A percentile compares a stretch with the other conserved stretches of the same genome.
Conservation (phyloP, 768 basidiomycete genomes). For the Favolaschia claudopus region DNA sequence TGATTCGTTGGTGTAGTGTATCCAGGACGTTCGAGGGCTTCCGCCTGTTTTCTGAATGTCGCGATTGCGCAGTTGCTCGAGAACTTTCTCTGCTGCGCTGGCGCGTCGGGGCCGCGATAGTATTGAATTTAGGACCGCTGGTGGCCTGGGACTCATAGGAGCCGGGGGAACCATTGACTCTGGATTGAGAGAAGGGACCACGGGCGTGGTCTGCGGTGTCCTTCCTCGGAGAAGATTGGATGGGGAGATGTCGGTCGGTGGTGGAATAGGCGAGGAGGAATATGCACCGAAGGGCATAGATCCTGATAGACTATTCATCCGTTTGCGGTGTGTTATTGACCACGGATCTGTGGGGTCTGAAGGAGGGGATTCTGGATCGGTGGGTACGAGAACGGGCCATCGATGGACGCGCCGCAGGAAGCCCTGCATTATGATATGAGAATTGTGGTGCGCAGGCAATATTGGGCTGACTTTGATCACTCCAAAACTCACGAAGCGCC, state of each 20-base stretch:
- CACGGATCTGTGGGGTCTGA: conserved; percentile 27
- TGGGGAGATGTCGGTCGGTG: conserved; percentile 27
- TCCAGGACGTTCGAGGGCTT: conserved; percentile 51
- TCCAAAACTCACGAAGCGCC: conserved; percentile 96
- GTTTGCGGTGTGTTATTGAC: conserved; percentile 40
- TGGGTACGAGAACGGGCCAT: conserved; percentile 79
- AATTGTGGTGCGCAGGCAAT: background rate
- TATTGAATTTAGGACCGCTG: conserved; percentile 21
- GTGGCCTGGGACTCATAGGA: conserved; percentile 19
- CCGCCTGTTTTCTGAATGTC: conserved; percentile 57
- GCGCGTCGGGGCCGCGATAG: conserved; percentile 52
- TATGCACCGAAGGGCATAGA: conserved; percentile 36
- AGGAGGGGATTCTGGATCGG: conserved; percentile 39
- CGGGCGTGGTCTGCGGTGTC: conserved; percentile 35
- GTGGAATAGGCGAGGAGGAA: conserved; percentile 27
- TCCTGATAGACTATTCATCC: conserved; percentile 47
- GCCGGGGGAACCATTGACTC: conserved; percentile 25
- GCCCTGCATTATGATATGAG: conserved; percentile 56
- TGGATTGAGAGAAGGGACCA: conserved; percentile 35
- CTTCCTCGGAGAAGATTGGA: conserved; percentile 33
- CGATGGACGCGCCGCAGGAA: conserved; percentile 93
- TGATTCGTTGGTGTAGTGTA: conserved; percentile 48
- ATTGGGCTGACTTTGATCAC: conserved; percentile 84
- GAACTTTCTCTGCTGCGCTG: conserved; percentile 73
- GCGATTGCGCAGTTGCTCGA: conserved; percentile 68